A percentile compares a stretch with the other conserved stretches of the same genome.
Conservation (phyloP, 176 grass and related monocot species). For the Sorghum bicolor region Sorghum_bicolor_NCBIv3 NC_012878.2:3992501-3993000, state of each 20-base stretch:
- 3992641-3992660: constrained; percentile 89
- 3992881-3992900: constrained; percentile 51
- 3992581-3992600: constrained; percentile 46
- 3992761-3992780: constrained; percentile 97
- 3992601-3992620: constrained; percentile 92
- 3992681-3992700: constrained; percentile 62
- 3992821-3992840: constrained; percentile 95
- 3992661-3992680: constrained; percentile 69
- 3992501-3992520: background rate
- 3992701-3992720: constrained; percentile 98
- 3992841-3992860: constrained; percentile 72
- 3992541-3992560: background rate
- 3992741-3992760: constrained; percentile 76
- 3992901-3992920: constrained; percentile 34
- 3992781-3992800: constrained; percentile 98
- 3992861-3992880: constrained; percentile 97
- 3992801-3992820: constrained; percentile 98
- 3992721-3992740: constrained; percentile 80
- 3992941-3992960: constrained; percentile 32
- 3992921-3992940: constrained; percentile 40
- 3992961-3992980: constrained; percentile 45
- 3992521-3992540: constrained; percentile 3
- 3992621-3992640: constrained; percentile 88
- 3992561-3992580: background rate
- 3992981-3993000: constrained; percentile 62